phyloP scores from a whole-genome alignment of 208 protist genomes.

The Trypanosomatidae sp. region DNA sequence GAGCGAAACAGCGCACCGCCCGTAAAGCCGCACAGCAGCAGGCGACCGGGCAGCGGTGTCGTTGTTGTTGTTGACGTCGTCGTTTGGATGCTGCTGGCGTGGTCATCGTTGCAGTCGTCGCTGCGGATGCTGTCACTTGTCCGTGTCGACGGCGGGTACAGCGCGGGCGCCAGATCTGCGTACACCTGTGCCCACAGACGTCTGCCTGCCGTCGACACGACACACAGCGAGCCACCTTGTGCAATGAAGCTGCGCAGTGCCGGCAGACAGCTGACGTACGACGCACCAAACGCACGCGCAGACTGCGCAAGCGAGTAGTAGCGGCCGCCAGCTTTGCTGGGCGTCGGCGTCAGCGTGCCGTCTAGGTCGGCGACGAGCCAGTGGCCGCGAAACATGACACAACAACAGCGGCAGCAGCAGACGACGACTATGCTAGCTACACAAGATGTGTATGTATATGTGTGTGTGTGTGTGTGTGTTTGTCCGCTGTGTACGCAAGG shows the following conservation, averaged over 20 bases:
- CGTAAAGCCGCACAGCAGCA: constrained; percentile 51
- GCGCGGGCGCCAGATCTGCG: constrained; percentile 16
- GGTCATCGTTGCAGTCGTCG: too few relatives aligned
- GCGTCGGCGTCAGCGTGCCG: constrained; percentile 39
- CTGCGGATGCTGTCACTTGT: too few relatives aligned
- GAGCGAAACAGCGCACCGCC: constrained; percentile 32
- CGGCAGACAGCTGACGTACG: constrained; percentile 28
- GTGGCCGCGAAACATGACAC: constrained; percentile 19
- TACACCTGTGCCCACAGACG: constrained; percentile 43
- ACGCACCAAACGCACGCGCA: constrained; percentile 6
- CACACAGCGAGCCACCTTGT: constrained; percentile 25
- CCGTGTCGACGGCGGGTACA: constrained; percentile 14
- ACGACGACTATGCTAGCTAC: too few relatives aligned
- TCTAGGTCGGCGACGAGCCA: constrained; percentile 56
- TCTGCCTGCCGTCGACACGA: constrained; percentile 32
- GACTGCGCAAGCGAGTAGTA: constrained; percentile 24
- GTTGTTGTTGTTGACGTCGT: background rate
- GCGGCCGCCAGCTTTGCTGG: constrained; percentile 18
- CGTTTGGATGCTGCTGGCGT: too few relatives aligned
- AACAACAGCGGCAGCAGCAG: too few relatives aligned
- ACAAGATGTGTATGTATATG: too few relatives aligned
- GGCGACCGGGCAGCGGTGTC: constrained; percentile 4
- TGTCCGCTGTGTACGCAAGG: too few relatives aligned
- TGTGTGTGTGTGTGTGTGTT: too few relatives aligned
- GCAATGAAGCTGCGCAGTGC: constrained; percentile 13